Base-by-base conservation (phyloP, 208 protist species). In the Naegleria gruberi region DNA sequence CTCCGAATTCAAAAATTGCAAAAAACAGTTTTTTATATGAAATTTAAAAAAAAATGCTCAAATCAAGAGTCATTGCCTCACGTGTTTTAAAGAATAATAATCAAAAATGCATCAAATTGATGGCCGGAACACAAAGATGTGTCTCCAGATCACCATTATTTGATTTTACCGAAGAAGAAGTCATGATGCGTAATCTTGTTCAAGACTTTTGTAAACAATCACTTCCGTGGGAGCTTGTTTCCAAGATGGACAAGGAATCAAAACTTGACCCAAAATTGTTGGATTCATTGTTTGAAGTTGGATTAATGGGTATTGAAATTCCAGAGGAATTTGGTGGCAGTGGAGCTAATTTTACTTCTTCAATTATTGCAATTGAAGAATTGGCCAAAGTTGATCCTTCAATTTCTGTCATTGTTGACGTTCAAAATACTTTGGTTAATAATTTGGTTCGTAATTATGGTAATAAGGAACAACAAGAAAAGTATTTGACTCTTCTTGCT, bases 381-480 rank as follows among this genome's bases (percentile, higher is more conserved):
- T 84, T 97, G 3, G 96, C 97, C 15, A 96, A 95, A 44, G 93
- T 96, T 73, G 96, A 98, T 91, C 83, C 83, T 41, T 92, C 95
- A 19, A 91, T 98, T 41, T 94, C 94, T 4, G 95, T 97, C 37
- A 94, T 95, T 55, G 95, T 97, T 2, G 96, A 98, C 91, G 96
- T 97, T 41, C 96, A 98, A 84, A 97, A 97, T 91, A 98, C 96
- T 0, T 94, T 98, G 10, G 93, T 97, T 34, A 97, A 97, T 93
- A 96, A 95, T 90, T 93, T 95, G 47, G 95, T 98, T 91, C 94
- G 95, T 3, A 82, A 89, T 34, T 95, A 90, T 40, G 97, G 94
- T 19, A 98, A 90, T 42, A 92, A 97, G 30, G 92, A 92, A 12
- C 95, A 96, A 91, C 94, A 94, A 91, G 90, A 94, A 47, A 95